Percentiles rank a stretch among this genome's conserved stretches.
phyloP scores from a whole-genome alignment of 176 grass and related monocot genomes.

The Coix lacrymajobi region DNA sequence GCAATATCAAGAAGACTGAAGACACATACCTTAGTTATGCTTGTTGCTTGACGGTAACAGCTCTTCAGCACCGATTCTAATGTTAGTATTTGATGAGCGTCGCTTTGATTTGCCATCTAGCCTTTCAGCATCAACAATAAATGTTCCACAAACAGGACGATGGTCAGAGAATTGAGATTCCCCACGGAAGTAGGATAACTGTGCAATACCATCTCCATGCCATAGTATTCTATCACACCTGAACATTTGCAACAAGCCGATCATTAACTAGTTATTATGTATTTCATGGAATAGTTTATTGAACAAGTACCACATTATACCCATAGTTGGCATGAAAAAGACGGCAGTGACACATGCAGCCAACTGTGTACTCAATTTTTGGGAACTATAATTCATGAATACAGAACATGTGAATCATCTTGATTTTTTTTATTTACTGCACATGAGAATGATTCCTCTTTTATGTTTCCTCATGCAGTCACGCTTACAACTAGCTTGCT shows the following conservation, averaged over 20 bases:
- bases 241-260: neutral
- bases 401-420: neutral
- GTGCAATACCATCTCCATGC: constrained; percentile 54
- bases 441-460: neutral
- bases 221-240: constrained; percentile 89
- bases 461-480: neutral
- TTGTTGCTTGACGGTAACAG: constrained; percentile 33
- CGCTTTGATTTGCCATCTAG: constrained; percentile 44
- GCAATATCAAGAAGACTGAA: neutral
- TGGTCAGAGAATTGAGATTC: constrained; percentile 82
- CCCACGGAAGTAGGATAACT: constrained; percentile 57
- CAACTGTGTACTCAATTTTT: neutral
- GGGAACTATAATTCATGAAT: neutral
- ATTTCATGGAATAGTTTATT: neutral
- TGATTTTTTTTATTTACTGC: neutral
- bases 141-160: constrained; percentile 63
- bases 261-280: neutral
- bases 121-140: constrained; percentile 48
- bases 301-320: neutral
- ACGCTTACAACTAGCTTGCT: neutral
- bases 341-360: neutral
- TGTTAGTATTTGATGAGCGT: constrained; percentile 41
- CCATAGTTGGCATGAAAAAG: neutral
- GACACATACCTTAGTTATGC: constrained; percentile 24
- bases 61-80: constrained; percentile 66